phyloP scores from a whole-genome alignment of 164 flowering plant species.

The Kalanchoe fedtschenkoi region DNA sequence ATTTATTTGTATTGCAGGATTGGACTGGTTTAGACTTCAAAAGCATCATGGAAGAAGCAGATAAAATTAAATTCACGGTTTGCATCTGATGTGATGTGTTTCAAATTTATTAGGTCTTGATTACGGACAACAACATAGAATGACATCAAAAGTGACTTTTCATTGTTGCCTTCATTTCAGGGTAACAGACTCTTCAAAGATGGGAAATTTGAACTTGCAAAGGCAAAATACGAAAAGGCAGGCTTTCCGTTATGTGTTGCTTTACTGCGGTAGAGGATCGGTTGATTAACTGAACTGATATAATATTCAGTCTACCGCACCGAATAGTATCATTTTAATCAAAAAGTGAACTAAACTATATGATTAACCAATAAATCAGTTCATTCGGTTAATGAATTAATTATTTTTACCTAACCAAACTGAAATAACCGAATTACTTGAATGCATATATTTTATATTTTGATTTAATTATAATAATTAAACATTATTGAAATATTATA shows the following conservation, averaged over 20 bases:
- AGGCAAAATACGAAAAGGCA: constrained; percentile 97
- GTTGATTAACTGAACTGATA: no score
- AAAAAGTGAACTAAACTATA: no score
- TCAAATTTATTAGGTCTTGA: background rate
- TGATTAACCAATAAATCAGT: no score
- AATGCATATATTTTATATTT: no score
- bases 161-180: constrained; percentile 25
- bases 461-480: no score
- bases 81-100: background rate
- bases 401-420: no score
- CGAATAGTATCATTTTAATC: no score
- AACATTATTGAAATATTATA: no score
- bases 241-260: constrained; percentile 9
- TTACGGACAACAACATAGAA: background rate
- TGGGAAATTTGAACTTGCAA: constrained; percentile 89
- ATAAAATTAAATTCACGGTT: constrained; percentile 84
- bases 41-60: constrained; percentile 87
- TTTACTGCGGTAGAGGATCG: background rate
- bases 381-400: no score
- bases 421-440: no score
- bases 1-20: constrained; percentile 46
- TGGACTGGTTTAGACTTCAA: constrained; percentile 85
- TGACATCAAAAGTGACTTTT: background rate
- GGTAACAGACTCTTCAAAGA: no score
- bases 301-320: no score